These are phyloP conservation scores for Aphanoascus verrucosus DNA, from an alignment of 2,329 filamentous ascomycete species.

Conservation along the genomic window DNA sequence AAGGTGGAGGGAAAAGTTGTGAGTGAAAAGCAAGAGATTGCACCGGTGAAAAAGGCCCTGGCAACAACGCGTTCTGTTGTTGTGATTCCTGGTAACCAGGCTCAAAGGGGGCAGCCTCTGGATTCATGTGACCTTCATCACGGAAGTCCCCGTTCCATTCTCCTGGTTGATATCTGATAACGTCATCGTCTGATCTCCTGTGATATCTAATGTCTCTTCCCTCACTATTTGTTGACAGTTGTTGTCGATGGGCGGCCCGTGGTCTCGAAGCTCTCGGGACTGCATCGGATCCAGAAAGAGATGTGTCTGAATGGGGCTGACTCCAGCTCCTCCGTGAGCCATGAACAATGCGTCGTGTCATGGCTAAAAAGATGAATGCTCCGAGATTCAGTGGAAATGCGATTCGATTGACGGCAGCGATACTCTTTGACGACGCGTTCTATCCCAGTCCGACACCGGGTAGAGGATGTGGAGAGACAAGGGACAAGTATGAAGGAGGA, in stretches of 20 bases:
- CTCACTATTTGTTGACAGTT: not conserved
- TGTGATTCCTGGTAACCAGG: not conserved
- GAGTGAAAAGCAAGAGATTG: not conserved
- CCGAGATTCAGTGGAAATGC: too few species aligned
- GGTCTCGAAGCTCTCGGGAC: not conserved
- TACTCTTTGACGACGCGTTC: not conserved
- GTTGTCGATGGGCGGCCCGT: not conserved
- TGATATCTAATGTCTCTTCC: not conserved
- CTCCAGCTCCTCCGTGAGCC: not conserved
- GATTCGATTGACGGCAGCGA: not conserved
- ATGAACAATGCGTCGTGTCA: not conserved
- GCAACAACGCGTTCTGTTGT: not conserved
- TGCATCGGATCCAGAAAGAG: too few species aligned
- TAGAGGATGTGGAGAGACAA: not conserved
- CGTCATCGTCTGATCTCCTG: not conserved
- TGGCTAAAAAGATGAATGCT: not conserved
- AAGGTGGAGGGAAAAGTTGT: not conserved
- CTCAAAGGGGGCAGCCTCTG: conserved; percentile 6
- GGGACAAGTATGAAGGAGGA: not conserved
- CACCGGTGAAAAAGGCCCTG: not conserved
- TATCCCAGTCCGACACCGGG: not conserved
- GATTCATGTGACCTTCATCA: conserved; percentile 8
- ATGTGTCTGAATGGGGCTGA: not conserved
- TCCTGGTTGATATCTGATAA: not conserved
- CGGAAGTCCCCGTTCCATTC: not conserved